A percentile compares a stretch with the other conserved stretches of the same genome.
Evolutionary conservation across 2,329 filamentous ascomycete species (phyloP).

Genomic region (Uncinocarpus reesii): DNA sequence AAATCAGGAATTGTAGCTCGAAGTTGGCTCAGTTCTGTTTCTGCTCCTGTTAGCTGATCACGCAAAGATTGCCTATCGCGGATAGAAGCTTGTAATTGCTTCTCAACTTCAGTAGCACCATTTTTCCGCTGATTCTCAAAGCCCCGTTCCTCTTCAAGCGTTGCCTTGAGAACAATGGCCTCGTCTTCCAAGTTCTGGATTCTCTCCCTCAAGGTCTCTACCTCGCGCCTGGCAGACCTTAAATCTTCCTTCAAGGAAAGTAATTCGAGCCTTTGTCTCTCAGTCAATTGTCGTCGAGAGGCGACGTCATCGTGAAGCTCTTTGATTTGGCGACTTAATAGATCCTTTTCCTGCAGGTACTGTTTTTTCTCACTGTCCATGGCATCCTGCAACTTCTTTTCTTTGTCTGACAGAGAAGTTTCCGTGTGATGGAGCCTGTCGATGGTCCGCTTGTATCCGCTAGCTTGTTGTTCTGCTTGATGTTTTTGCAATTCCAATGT

Average conservation of each 20-base stretch:
- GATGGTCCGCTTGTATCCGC: conserved; percentile 59
- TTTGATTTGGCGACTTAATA: conserved; percentile 62
- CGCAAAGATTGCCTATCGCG: conserved; percentile 55
- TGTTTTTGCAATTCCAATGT: conserved; percentile 56
- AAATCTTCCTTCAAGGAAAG: conserved; percentile 58
- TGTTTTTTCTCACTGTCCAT: conserved; percentile 62
- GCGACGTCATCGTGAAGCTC: conserved; percentile 63
- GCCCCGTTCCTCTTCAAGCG: conserved; percentile 55
- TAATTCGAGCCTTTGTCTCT: conserved; percentile 56
- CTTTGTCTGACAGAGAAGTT: conserved; percentile 56
- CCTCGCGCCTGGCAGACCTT: conserved; percentile 55
- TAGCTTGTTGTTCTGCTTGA: conserved; percentile 56
- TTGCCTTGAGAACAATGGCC: conserved; percentile 60
- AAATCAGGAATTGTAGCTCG: conserved; percentile 48
- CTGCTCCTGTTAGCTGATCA: conserved; percentile 51
- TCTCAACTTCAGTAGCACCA: conserved; percentile 49
- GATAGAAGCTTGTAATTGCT: conserved; percentile 46
- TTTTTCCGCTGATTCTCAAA: conserved; percentile 48
- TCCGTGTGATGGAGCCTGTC: conserved; percentile 59
- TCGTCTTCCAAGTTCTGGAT: conserved; percentile 62
- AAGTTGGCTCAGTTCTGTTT: conserved; percentile 51
- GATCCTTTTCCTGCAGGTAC: conserved; percentile 59
- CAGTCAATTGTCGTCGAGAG: conserved; percentile 54
- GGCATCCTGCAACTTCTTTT: conserved; percentile 56
- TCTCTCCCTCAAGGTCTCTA: conserved; percentile 53